Evolutionary conservation across 495 filamentous ascomycete species (phyloP).

Genomic region (Penicillium psychrofluorescens): DNA sequence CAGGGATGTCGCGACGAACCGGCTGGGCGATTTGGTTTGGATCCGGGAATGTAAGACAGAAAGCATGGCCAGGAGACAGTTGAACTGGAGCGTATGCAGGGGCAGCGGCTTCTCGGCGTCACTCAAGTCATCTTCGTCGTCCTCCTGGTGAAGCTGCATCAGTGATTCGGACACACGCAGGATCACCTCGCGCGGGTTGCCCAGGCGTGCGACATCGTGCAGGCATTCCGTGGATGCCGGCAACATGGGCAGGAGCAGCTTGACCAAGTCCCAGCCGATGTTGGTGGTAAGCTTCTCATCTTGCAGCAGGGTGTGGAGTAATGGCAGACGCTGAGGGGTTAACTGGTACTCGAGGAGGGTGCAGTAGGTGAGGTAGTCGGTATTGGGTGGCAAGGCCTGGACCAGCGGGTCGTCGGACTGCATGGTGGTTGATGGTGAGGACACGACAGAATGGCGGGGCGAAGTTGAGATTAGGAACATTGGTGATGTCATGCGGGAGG

Average conservation of each 20-base stretch:
- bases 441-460: slow-evolving; percentile 2
- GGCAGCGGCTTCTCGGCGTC: slow-evolving; percentile 22
- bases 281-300: slow-evolving; percentile 77
- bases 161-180: slow-evolving; percentile 77
- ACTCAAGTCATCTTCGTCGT: slow-evolving; percentile 44
- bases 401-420: slow-evolving; percentile 34
- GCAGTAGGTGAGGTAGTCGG: slow-evolving; percentile 82
- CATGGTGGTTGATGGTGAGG: slow-evolving; percentile 13
- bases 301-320: slow-evolving; percentile 71
- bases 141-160: slow-evolving; percentile 47
- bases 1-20: slow-evolving; percentile 86
- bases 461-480: slow-evolving; percentile 3
- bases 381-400: slow-evolving; percentile 56
- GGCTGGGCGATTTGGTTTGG: slow-evolving; percentile 82
- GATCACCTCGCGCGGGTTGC: slow-evolving; percentile 91
- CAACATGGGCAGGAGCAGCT: slow-evolving; percentile 70
- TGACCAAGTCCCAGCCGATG: slow-evolving; percentile 94
- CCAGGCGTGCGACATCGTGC: slow-evolving; percentile 67
- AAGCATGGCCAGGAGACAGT: slow-evolving; percentile 70
- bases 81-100: slow-evolving; percentile 51
- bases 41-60: slow-evolving; percentile 81
- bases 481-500: not conserved
- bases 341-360: slow-evolving; percentile 84
- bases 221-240: slow-evolving; percentile 68
- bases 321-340: slow-evolving; percentile 65